These are phyloP conservation scores for Trametes cingulata DNA, from an alignment of 768 basidiomycete genomes.

Conservation along the genomic window DNA sequence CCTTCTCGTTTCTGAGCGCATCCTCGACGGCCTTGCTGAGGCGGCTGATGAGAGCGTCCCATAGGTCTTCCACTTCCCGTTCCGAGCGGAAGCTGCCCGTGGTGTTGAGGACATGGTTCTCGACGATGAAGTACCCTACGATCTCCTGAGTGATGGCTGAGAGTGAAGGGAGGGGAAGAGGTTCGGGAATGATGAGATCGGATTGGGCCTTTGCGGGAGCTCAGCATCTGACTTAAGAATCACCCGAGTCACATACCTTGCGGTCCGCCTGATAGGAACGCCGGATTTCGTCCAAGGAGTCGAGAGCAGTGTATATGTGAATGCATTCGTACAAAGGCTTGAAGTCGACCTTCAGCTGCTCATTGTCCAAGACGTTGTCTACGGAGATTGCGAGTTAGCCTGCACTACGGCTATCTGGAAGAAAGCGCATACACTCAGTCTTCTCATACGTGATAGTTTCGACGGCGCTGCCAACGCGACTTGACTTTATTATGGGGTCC, in stretches of 20 bases:
- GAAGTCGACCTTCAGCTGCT: slow-evolving; percentile 87
- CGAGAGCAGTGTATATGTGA: slow-evolving; percentile 91
- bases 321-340: slow-evolving; percentile 95
- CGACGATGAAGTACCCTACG: slow-evolving; percentile 96
- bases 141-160: slow-evolving; percentile 87
- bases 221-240: background rate
- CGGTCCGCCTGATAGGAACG: slow-evolving; percentile 96
- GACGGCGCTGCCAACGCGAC: slow-evolving; percentile 87
- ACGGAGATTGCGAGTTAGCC: background rate
- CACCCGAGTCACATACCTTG: slow-evolving; percentile 53
- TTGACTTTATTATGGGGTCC: slow-evolving; percentile 73
- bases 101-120: slow-evolving; percentile 87
- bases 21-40: slow-evolving; percentile 72
- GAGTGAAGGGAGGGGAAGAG: slow-evolving; percentile 65
- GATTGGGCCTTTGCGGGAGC: slow-evolving; percentile 78
- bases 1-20: slow-evolving; percentile 71
- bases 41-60: slow-evolving; percentile 81
- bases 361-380: slow-evolving; percentile 94
- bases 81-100: slow-evolving; percentile 89
- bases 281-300: slow-evolving; percentile 87
- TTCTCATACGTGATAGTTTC: slow-evolving; percentile 92
- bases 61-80: slow-evolving; percentile 91
- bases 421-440: slow-evolving; percentile 74
- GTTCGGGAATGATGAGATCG: slow-evolving; percentile 83
- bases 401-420: background rate